These are phyloP conservation scores for Ustilago esculenta DNA, from an alignment of 1,284 basidiomycete species.

Conservation along the genomic window DNA sequence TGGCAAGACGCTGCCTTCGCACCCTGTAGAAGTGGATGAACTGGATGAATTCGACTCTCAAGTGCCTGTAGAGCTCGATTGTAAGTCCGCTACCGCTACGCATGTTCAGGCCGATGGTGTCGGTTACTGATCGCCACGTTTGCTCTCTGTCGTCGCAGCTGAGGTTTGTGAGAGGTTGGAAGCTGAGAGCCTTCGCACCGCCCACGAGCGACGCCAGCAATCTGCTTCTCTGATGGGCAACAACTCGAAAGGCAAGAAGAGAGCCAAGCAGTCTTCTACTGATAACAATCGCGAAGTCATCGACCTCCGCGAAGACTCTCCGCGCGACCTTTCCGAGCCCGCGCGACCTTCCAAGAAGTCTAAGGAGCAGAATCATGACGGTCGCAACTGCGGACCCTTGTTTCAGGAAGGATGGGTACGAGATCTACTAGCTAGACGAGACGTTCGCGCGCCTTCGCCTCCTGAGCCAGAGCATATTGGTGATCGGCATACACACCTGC, in stretches of 20 bases:
- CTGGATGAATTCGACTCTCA: conserved; percentile 18
- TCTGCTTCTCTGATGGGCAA: neutral
- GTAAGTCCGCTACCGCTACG: too few species aligned
- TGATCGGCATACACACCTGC: neutral
- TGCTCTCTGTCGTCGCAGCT: neutral
- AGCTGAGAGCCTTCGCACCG: conserved; percentile 12
- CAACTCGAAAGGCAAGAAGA: conserved; percentile 4
- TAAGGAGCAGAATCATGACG: neutral
- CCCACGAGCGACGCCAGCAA: neutral
- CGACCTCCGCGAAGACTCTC: conserved; percentile 3
- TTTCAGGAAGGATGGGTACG: conserved; percentile 4
- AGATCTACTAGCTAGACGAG: neutral
- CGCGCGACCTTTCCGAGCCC: too few species aligned
- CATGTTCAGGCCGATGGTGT: too few species aligned
- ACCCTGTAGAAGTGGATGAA: conserved; percentile 13
- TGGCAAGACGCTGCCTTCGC: neutral
- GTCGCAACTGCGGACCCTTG: neutral
- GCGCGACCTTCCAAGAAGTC: too few species aligned
- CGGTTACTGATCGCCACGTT: too few species aligned
- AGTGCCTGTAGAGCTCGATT: conserved; percentile 1
- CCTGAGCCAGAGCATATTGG: neutral
- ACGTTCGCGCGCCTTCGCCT: conserved; percentile 1
- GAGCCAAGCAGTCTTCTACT: neutral
- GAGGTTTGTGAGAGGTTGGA: conserved; percentile 24
- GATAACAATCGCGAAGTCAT: neutral